Evolutionary conservation across 2,329 filamentous ascomycete species (phyloP), one percentile per base, ranked within the genome.

Genomic region (Grosmannia clavigera): DNA sequence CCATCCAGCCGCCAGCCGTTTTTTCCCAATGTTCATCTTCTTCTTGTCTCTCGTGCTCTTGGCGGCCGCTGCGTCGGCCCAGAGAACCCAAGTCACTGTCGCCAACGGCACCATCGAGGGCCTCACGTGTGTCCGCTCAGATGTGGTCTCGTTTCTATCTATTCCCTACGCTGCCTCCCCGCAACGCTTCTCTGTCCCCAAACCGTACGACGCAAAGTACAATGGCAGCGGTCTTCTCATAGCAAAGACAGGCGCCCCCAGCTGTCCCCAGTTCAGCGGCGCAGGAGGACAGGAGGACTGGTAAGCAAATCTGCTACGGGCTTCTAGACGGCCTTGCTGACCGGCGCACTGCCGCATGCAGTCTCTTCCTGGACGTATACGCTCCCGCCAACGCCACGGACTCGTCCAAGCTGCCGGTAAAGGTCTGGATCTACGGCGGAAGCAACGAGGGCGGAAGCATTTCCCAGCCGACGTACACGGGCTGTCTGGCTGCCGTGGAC

Each of bases 311-410:
- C 16, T 43, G 40, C 40, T 43, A 19, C 16, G 12, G 16, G 40
- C 16, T 43, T 14, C 19, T 2, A 3, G 5, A 14, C 14, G 19
- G 12, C 10, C 16, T 19, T 43, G 40, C 40, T 43, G 12, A 27
- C 6, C 16, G 5, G 25, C 11, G 27, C n/a, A 12, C 2, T 4
- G 2, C 25, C 6, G 9, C 22, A 29, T 51, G 67, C 76, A 57
- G 60, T 67, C 77, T 92, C 1, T 86, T 85, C 64, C 73, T 90
- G 11, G 80, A 86, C 59, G 75, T 86, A 9, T 85, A 81, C 65
- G 82, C 84, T 0, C 83, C 86, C 0, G 78, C 72, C 0, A 69
- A 70, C 43, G 72, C 74, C 1, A 77, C 73, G 11, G 52, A 60
- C 0, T 59, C 66, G 7, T 75, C 75, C 0, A 77, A 29, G 3